A percentile compares a stretch with the other conserved stretches of the same genome.
Evolutionary conservation across 2,329 filamentous ascomycete genomes (phyloP).

Genomic region (Pseudocercospora vitis): DNA sequence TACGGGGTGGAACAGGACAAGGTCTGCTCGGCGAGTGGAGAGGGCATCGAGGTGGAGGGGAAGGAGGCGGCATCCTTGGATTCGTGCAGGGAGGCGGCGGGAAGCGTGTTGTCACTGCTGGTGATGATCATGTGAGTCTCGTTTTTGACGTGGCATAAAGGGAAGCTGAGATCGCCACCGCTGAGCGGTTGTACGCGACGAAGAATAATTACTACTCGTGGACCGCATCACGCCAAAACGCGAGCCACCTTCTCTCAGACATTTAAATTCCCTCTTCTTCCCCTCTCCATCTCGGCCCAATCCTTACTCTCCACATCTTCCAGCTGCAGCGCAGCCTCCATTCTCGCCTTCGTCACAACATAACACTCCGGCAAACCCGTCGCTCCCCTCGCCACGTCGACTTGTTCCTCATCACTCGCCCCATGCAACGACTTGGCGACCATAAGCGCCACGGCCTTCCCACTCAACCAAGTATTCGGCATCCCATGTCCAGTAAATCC

Average conservation of each 20-base stretch:
- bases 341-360: conserved; percentile 28
- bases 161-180: no score
- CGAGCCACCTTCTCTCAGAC: conserved; percentile 1
- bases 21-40: conserved; percentile 84
- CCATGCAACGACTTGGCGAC: conserved; percentile 46
- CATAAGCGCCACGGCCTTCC: conserved; percentile 62
- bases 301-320: conserved; percentile 33
- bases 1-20: conserved; percentile 65
- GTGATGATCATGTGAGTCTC: conserved; percentile 74
- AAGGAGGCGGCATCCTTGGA: conserved; percentile 78
- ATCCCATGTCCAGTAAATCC: conserved; percentile 66
- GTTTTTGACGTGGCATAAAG: conserved; percentile 54
- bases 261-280: conserved; percentile 4
- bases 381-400: conserved; percentile 20
- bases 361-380: conserved; percentile 35
- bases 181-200: no score
- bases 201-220: neutral
- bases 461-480: conserved; percentile 69
- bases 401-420: conserved; percentile 11
- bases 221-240: conserved; percentile 5
- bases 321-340: conserved; percentile 29
- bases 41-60: conserved; percentile 77
- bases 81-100: conserved; percentile 82
- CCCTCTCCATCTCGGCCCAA: conserved; percentile 30
- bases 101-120: conserved; percentile 78